Evolutionary conservation across 371 early-diverging fungal genomes (phyloP).

Genomic region (Mortierella sp.): DNA sequence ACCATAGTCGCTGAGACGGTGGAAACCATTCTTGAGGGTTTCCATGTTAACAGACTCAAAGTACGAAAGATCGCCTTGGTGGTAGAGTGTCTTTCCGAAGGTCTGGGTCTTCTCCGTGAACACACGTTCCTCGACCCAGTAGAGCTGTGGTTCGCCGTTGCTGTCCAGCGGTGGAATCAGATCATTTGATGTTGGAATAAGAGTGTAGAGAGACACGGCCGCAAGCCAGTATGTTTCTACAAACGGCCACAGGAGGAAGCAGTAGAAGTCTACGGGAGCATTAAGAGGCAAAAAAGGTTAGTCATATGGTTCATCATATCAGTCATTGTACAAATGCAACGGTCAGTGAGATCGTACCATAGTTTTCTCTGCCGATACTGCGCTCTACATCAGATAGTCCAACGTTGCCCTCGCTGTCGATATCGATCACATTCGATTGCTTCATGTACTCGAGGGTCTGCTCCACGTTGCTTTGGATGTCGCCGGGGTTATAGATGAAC

Average conservation of each 20-base stretch:
- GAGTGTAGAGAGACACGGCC: constrained; percentile 47
- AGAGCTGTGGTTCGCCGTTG: constrained; percentile 33
- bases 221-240: constrained; percentile 91
- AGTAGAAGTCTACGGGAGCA: constrained; percentile 76
- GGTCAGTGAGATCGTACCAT: constrained; percentile 57
- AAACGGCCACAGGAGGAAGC: constrained; percentile 91
- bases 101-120: constrained; percentile 79
- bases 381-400: constrained; percentile 74
- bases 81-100: constrained; percentile 85
- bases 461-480: constrained; percentile 76
- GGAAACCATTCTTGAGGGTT: constrained; percentile 82
- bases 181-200: constrained; percentile 31
- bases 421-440: constrained; percentile 65
- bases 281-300: not conserved
- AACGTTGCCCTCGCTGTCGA: constrained; percentile 66
- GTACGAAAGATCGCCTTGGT: constrained; percentile 83
- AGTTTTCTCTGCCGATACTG: constrained; percentile 83
- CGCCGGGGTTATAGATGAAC: constrained; percentile 87
- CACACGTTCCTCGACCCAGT: constrained; percentile 76
- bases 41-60: constrained; percentile 90
- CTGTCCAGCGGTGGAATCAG: constrained; percentile 24
- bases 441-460: constrained; percentile 73
- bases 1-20: constrained; percentile 73
- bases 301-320: not conserved
- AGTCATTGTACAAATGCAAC: not conserved